Percentiles rank a stretch among this genome's conserved stretches.
These are phyloP conservation scores for Botrytis tulipae DNA, from an alignment of 2,329 filamentous ascomycete genomes.

Conservation along the genomic window DNA sequence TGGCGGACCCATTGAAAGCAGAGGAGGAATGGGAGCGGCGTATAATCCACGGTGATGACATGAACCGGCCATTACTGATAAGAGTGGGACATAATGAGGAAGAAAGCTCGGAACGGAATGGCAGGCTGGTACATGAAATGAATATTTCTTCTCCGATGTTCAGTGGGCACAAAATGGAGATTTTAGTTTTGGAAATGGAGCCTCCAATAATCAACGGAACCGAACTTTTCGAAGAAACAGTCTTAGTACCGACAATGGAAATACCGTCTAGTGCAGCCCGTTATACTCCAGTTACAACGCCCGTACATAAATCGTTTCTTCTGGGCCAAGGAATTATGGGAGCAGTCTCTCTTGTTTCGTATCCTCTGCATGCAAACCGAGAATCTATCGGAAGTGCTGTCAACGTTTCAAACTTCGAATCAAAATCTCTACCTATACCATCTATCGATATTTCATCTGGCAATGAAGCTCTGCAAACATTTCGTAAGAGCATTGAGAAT, in stretches of 20 bases:
- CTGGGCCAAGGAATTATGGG: slow-evolving; percentile 72
- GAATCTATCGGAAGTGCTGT: slow-evolving; percentile 55
- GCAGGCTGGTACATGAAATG: slow-evolving; percentile 56
- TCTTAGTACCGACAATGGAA: slow-evolving; percentile 74
- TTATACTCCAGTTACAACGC: slow-evolving; percentile 68
- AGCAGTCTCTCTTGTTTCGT: slow-evolving; percentile 52
- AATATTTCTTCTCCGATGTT: slow-evolving; percentile 61
- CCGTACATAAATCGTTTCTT: slow-evolving; percentile 78
- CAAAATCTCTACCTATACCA: slow-evolving; percentile 46
- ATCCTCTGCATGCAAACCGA: slow-evolving; percentile 40
- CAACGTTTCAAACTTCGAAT: slow-evolving; percentile 48
- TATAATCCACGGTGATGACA: slow-evolving; percentile 46
- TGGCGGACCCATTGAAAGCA: slow-evolving; percentile 66
- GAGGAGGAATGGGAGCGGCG: slow-evolving; percentile 66
- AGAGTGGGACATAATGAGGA: slow-evolving; percentile 47
- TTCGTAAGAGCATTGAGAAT: slow-evolving; percentile 68
- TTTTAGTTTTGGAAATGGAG: slow-evolving; percentile 56
- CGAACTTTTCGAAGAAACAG: slow-evolving; percentile 56
- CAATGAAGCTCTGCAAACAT: slow-evolving; percentile 59
- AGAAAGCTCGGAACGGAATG: slow-evolving; percentile 39
- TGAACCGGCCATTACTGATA: slow-evolving; percentile 59
- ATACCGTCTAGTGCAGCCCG: slow-evolving; percentile 65
- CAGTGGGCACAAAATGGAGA: slow-evolving; percentile 61
- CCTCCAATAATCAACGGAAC: slow-evolving; percentile 45
- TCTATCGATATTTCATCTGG: slow-evolving; percentile 65